Conservation (phyloP, 129 eudicot genomes). For the carrot (Daucus carota) region DH1_v3.0 NC_030383.2:45852001-45852500, state of each 20-base stretch:
- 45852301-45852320: background rate
- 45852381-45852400: background rate
- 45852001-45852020: slow-evolving; percentile 15
- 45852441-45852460: too few relatives aligned
- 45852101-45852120: slow-evolving; percentile 15
- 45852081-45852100: slow-evolving; percentile 12
- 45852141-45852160: slow-evolving; percentile 19
- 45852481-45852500: too few relatives aligned
- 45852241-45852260: background rate
- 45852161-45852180: slow-evolving; percentile 15
- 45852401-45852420: background rate
- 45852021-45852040: slow-evolving; percentile 9
- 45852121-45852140: background rate
- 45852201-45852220: background rate
- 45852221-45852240: slow-evolving; percentile 14
- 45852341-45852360: background rate
- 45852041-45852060: slow-evolving; percentile 39
- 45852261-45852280: slow-evolving; percentile 5
- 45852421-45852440: too few relatives aligned
- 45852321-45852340: background rate
- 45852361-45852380: background rate
- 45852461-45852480: too few relatives aligned
- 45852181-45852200: slow-evolving; percentile 11
- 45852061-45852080: slow-evolving; percentile 28
- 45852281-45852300: background rate